Conservation (phyloP, 2,329 filamentous ascomycete species). For the Trichoderma cornu-damae region DNA sequence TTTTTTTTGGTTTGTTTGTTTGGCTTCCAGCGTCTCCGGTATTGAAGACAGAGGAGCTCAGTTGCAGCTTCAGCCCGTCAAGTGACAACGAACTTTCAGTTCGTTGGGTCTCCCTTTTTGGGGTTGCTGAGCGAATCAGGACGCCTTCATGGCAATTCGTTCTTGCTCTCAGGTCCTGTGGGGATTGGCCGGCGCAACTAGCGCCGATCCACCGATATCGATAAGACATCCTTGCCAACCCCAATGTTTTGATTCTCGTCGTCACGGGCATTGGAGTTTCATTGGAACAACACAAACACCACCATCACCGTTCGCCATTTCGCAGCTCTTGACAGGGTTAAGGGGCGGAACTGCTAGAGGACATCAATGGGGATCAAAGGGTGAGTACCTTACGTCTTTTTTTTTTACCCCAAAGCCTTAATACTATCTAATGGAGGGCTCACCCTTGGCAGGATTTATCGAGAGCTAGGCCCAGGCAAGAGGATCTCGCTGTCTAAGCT, state of each 20-base stretch:
- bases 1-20: no score
- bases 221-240: not conserved
- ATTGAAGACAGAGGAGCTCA: not conserved
- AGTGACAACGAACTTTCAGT: not conserved
- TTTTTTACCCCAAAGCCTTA: accelerated
- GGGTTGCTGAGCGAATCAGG: not conserved
- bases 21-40: not conserved
- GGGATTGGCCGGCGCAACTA: slow-evolving; percentile 12
- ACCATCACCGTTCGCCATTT: not conserved
- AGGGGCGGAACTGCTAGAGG: not conserved
- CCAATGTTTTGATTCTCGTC: slow-evolving; percentile 21
- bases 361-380: slow-evolving; percentile 60
- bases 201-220: slow-evolving; percentile 28
- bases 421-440: not conserved
- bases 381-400: slow-evolving; percentile 32
- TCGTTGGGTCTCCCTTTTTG: not conserved
- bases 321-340: not conserved
- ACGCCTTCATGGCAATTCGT: not conserved
- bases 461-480: slow-evolving; percentile 76
- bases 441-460: slow-evolving; percentile 64
- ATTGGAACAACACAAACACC: not conserved
- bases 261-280: slow-evolving; percentile 29
- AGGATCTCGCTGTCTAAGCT: slow-evolving; percentile 78
- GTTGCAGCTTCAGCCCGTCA: not conserved
- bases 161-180: not conserved